phyloP scores from a whole-genome alignment of 2,329 filamentous ascomycete genomes.

The Xylaria hypoxylon region DNA sequence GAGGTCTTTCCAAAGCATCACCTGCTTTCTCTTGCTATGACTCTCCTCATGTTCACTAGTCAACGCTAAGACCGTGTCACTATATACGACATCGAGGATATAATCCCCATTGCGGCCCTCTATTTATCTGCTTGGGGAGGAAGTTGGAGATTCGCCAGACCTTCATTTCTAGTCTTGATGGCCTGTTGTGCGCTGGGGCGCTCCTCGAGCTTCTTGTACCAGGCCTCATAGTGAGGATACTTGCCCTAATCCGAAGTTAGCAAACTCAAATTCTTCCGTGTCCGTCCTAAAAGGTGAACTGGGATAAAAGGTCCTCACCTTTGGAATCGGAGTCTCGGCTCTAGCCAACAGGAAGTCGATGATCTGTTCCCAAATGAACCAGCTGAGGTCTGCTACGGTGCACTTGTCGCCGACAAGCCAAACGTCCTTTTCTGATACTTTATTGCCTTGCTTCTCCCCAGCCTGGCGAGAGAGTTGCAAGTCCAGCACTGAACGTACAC shows the following conservation, averaged over 20 bases:
- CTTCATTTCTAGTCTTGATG: conserved; percentile 26
- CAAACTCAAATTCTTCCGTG: background rate
- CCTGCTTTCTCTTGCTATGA: no score
- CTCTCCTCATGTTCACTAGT: background rate
- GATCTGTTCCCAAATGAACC: conserved; percentile 41
- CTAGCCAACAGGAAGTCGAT: conserved; percentile 6
- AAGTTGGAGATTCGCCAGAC: conserved; percentile 13
- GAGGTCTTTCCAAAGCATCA: background rate
- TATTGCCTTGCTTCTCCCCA: conserved; percentile 38
- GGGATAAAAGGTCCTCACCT: conserved; percentile 10
- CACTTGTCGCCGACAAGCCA: conserved; percentile 42
- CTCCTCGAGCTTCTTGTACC: conserved; percentile 35
- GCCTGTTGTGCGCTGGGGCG: conserved; percentile 34
- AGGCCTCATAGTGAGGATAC: conserved; percentile 39
- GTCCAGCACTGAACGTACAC: conserved; percentile 60
- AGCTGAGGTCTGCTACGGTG: conserved; percentile 41
- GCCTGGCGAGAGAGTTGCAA: conserved; percentile 46
- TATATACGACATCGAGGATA: background rate
- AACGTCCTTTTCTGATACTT: conserved; percentile 30
- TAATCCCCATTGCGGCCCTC: no score
- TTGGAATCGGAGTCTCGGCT: background rate
- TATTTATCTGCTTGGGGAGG: background rate
- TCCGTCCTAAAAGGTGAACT: background rate
- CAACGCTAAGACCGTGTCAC: background rate
- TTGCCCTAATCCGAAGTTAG: conserved; percentile 31